A percentile compares a stretch with the other conserved stretches of the same genome.
These are phyloP conservation scores for Sphaerostilbella broomeana DNA, from an alignment of 2,329 filamentous ascomycete genomes.

Conservation along the genomic window DNA sequence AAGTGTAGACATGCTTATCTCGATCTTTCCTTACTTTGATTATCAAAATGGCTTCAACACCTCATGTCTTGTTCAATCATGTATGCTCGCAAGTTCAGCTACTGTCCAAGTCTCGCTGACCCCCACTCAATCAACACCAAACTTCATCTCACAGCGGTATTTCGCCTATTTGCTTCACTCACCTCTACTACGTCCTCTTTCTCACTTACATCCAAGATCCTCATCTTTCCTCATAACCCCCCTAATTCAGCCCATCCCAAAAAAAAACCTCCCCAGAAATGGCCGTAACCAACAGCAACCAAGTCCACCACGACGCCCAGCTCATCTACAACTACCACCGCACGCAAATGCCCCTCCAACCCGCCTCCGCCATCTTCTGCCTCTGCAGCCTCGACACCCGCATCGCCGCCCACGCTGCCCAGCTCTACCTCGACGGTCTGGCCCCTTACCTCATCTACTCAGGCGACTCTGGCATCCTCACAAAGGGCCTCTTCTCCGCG, in stretches of 20 bases:
- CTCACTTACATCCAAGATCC: background rate
- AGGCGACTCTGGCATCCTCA: conserved; percentile 36
- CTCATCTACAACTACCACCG: conserved; percentile 40
- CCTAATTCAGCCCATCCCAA: too few species aligned
- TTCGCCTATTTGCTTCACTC: background rate
- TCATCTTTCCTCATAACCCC: too few species aligned
- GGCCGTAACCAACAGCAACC: too few species aligned
- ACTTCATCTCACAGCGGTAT: background rate
- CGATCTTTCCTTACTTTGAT: too few species aligned
- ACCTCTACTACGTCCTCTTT: too few species aligned
- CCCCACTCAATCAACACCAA: background rate
- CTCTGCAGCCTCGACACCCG: conserved; percentile 42
- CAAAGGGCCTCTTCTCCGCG: conserved; percentile 30
- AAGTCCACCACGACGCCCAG: conserved; percentile 26
- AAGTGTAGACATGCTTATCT: too few species aligned
- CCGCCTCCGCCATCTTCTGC: conserved; percentile 39
- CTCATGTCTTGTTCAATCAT: too few species aligned
- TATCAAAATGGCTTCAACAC: too few species aligned
- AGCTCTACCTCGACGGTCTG: conserved; percentile 34
- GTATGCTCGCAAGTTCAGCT: too few species aligned
- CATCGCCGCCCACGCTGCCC: conserved; percentile 36
- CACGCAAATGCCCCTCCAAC: conserved; percentile 29
- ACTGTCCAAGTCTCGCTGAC: background rate
- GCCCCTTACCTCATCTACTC: conserved; percentile 38
- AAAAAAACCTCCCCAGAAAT: too few species aligned